Evolutionary conservation across 169 alveolate genomes (phyloP), one percentile per base, ranked within the genome.

Genomic region (Miamiensis avidus): DNA sequence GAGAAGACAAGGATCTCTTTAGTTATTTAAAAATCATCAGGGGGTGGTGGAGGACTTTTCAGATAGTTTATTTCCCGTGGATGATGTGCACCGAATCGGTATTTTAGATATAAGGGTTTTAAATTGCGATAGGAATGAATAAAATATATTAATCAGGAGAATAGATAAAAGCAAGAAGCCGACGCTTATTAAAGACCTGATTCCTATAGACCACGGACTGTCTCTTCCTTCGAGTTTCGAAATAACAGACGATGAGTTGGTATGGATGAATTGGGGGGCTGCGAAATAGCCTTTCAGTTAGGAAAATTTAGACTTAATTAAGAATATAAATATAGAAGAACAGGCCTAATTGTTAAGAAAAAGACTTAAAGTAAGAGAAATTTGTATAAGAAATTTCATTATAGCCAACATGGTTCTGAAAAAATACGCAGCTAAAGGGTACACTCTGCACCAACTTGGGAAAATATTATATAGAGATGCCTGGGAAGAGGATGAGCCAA

Each of bases 161-260:
- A 92, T 91, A 31, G 76, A 81, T 15, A 89, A 88, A 76, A 92
- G 84, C 81, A 31, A 65, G 6, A 86, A 84, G 74, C 34, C 88
- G 74, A 34, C 74, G n/a, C 78, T 81, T 20, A 84, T 83, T 34
- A 78, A 87, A 6, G 26, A 98, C 82, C 95, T 99, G 69, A 95
- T 99, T 28, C 99, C 99, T n/a, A 98, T 99, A 34, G 99, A 99
- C 90, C 99, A 99, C 93, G 99, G 99, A 0, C 91, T 98, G 74
- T 96, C 98, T 69, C 92, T 99, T 89, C 99, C 99, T 20, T 99
- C 98, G 90, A 97, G 94, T 72, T 92, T 98, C 64, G 99, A 98
- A 89, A 99, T 99, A 0, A 97, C 98, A n/a, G 97, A 98, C 74
- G 95, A 98, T 89, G 99, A 99, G 76, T 90, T 98, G 82, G 99